Base-by-base conservation (phyloP, 805 yeast species). In the Hanseniaspora singularis region DNA sequence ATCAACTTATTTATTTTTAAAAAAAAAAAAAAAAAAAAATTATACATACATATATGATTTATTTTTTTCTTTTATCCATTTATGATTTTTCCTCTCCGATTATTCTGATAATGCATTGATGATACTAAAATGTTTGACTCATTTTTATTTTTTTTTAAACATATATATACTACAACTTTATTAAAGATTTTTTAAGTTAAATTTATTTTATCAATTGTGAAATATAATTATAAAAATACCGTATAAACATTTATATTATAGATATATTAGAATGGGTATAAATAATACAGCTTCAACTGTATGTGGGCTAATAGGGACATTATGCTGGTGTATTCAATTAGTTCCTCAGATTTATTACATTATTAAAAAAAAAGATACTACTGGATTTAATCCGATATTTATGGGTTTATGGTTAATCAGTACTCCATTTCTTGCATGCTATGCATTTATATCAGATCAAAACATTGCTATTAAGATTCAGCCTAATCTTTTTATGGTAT, bases 261-360 rank as follows among this genome's bases (percentile, higher is more conserved):
- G n/a, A 33, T 24, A 54, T 54, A 9, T 55, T 57, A 2, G n/a
- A 4, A 41, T 42, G 46, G 46, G 40, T n/a, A 16, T 55, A 50
- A 38, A 52, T 70, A 10, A 40, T n/a, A 40, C 46, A 27, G 85
- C 84, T 0, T 73, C 83, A 15, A 83, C 81, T 41, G 86, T 80
- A 6, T 68, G 86, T 46, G 96, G 86, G 1, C 87, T 95, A 11
- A 69, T 84, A 1, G 96, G 95, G 5, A 89, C 97, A 0, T 77
- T 88, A 1, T 71, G 83, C 49, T 89, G 96, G 96, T 88, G 96
- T 61, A 66, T 88, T 52, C 96, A 89, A 64, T 66, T 89, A 52
- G 69, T 87, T 1, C 96, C 96, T 1, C 97, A 84, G 57, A 79
- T 88, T 38, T 68, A 76, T 49, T 69, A 77, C 58, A 88, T 89